A percentile compares a stretch with the other conserved stretches of the same genome.
phyloP scores from a whole-genome alignment of 768 basidiomycete genomes.

The Termitomyces sp. region DNA sequence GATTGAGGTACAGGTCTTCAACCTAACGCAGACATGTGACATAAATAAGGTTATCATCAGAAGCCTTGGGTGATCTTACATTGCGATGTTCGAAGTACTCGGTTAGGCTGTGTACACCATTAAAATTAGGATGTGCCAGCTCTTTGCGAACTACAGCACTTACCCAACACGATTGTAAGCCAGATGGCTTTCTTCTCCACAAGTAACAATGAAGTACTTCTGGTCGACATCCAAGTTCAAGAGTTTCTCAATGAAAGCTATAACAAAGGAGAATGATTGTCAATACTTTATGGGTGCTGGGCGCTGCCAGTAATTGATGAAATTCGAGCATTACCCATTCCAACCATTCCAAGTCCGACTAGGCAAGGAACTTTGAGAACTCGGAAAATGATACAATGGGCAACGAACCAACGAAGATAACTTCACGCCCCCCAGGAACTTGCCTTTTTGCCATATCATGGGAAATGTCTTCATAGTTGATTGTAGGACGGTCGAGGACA shows the following conservation, averaged over 20 bases:
- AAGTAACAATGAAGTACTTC: slow-evolving; percentile 53
- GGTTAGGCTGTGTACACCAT: not conserved
- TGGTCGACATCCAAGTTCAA: slow-evolving; percentile 45
- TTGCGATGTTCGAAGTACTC: slow-evolving; percentile 6
- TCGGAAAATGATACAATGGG: too few species aligned
- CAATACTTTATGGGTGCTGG: not conserved
- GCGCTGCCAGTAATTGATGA: too few species aligned
- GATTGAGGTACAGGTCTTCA: slow-evolving; percentile 58
- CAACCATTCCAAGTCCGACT: slow-evolving; percentile 62
- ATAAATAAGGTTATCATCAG: too few species aligned
- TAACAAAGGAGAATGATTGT: not conserved
- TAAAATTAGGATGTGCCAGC: too few species aligned
- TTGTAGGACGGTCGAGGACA: not conserved
- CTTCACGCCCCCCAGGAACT: slow-evolving; percentile 2
- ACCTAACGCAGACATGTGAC: too few species aligned
- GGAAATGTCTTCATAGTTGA: not conserved
- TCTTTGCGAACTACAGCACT: not conserved
- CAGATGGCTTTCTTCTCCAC: slow-evolving; percentile 53
- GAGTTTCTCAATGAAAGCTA: slow-evolving; percentile 72
- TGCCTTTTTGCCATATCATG: not conserved
- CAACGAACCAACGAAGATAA: slow-evolving; percentile 1
- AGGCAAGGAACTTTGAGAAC: slow-evolving; percentile 4
- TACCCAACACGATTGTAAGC: slow-evolving; percentile 55
- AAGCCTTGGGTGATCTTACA: too few species aligned
- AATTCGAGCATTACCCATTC: slow-evolving; percentile 37